phyloP scores from a whole-genome alignment of 2,329 filamentous ascomycete genomes.

The Colletotrichum musae region DNA sequence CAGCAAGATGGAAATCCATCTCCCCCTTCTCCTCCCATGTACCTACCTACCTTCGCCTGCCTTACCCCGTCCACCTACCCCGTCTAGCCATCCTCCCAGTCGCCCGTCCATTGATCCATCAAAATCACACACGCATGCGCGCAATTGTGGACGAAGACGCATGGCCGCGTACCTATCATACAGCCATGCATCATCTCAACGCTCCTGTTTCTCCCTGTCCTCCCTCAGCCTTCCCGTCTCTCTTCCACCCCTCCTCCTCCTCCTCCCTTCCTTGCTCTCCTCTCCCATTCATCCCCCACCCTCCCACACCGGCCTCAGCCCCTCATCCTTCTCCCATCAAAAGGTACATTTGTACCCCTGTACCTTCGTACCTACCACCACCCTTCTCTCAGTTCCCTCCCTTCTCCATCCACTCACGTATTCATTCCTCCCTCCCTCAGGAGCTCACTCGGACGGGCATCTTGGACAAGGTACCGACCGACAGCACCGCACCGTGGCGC shows the following conservation, averaged over 20 bases:
- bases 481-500: conserved; percentile 15
- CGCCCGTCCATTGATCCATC: conserved; percentile 18
- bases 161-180: conserved; percentile 7
- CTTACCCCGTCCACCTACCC: not conserved
- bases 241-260: conserved; percentile 41
- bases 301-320: conserved; percentile 19
- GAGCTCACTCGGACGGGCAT: not conserved
- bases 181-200: conserved; percentile 1
- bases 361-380: conserved; percentile 34
- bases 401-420: conserved; percentile 43
- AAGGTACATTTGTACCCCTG: conserved; percentile 22
- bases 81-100: not conserved
- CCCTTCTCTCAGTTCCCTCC: conserved; percentile 35
- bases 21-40: too few relatives aligned
- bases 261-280: conserved; percentile 34
- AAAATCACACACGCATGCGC: conserved; percentile 16
- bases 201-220: not conserved
- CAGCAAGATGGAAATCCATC: conserved; percentile 10
- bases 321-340: conserved; percentile 37
- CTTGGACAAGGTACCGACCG: conserved; percentile 14
- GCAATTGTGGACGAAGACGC: conserved; percentile 5
- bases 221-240: conserved; percentile 40
- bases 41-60: not conserved
- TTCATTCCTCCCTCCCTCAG: not conserved
- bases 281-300: conserved; percentile 41